A percentile compares a stretch with the other conserved stretches of the same genome.
These are phyloP conservation scores for Eucalyptus tenuipes DNA, from an alignment of 345 rosid species.

Conservation along the genomic window DNA sequence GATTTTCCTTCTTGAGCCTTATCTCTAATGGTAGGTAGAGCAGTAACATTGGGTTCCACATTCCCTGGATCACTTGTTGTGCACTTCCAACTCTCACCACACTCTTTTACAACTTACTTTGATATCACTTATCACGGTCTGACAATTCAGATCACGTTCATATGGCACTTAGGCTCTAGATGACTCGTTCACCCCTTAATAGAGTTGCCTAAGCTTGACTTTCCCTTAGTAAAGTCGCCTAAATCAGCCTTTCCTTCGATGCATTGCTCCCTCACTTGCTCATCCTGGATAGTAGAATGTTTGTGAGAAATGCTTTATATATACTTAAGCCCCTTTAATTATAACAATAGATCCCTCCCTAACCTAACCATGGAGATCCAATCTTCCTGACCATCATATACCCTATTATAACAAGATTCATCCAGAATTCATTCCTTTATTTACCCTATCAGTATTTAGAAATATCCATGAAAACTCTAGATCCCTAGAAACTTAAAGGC, in stretches of 20 bases:
- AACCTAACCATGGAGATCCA: not conserved
- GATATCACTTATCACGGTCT: not conserved
- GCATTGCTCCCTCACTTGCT: not conserved
- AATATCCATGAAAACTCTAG: not conserved
- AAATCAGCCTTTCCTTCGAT: not conserved
- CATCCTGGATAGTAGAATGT: not conserved
- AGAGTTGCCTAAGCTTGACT: not conserved
- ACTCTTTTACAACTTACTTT: not conserved
- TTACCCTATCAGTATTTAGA: not conserved
- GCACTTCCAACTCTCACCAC: not conserved
- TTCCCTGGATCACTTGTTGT: not conserved
- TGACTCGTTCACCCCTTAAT: not conserved
- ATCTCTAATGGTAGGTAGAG: not conserved
- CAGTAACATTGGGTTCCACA: not conserved
- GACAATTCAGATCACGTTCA: not conserved
- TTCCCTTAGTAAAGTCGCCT: not conserved
- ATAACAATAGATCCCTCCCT: not conserved
- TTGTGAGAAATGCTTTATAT: not conserved
- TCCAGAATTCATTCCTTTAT: not conserved
- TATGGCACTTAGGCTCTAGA: not conserved
- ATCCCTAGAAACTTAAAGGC: not conserved
- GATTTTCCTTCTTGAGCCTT: not conserved
- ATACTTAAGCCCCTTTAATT: not conserved
- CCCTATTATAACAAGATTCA: not conserved
- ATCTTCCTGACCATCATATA: not conserved